These are phyloP conservation scores for Pseudognaphalium luteoalbum DNA, from an alignment of 129 eudicot species.

Conservation along the genomic window DNA sequence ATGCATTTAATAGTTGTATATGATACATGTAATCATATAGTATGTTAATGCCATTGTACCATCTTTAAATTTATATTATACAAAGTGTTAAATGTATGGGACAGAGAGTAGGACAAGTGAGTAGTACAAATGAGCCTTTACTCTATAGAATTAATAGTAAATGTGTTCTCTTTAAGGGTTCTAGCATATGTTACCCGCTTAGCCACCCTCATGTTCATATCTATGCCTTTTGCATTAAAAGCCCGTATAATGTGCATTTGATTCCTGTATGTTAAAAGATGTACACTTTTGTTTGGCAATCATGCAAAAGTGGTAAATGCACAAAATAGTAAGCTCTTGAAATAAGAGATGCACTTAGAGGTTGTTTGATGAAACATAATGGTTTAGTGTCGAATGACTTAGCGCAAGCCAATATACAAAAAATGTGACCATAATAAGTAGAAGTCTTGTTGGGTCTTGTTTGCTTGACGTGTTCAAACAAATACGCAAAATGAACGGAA, in stretches of 20 bases:
- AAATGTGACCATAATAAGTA: neutral
- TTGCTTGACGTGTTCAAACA: neutral
- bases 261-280: neutral
- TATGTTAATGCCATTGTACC: neutral
- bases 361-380: no score
- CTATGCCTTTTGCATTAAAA: neutral
- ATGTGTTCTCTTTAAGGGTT: neutral
- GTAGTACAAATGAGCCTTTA: neutral
- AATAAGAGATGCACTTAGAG: neutral
- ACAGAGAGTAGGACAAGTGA: slow-evolving; percentile 1
- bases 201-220: slow-evolving; percentile 1
- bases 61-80: neutral
- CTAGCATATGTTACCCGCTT: neutral
- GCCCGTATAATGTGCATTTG: neutral
- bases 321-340: neutral
- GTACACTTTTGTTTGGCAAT: neutral
- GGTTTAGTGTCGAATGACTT: neutral
- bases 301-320: neutral
- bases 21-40: neutral
- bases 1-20: neutral
- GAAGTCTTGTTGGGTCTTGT: neutral
- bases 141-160: neutral
- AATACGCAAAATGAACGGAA: neutral
- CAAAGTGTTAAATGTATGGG: neutral
- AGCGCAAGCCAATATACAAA: neutral